A percentile compares a stretch with the other conserved stretches of the same genome.
Conservation (phyloP, 345 rosid species). For the Boechera divaricarpa region DNA sequence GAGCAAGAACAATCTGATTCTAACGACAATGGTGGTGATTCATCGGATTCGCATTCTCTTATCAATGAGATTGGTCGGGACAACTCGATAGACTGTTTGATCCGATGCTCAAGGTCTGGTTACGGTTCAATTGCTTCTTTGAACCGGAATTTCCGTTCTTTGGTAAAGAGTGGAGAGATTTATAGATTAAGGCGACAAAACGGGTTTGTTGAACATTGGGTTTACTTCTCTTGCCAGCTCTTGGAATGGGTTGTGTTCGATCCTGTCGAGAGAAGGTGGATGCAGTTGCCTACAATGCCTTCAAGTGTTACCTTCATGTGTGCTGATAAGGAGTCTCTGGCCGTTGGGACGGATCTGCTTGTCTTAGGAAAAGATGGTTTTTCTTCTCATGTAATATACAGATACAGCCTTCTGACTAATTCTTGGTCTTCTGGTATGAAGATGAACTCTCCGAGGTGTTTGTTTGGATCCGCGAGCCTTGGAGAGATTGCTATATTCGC, state of each 20-base stretch:
- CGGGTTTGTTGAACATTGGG: constrained; percentile 83
- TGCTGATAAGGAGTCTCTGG: constrained; percentile 86
- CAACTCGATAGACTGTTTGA: constrained; percentile 70
- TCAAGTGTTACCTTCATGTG: constrained; percentile 71
- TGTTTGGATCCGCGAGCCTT: constrained; percentile 94
- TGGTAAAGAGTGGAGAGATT: constrained; percentile 74
- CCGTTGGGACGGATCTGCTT: constrained; percentile 93
- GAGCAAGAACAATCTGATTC: constrained; percentile 43
- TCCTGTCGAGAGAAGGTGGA: constrained; percentile 73
- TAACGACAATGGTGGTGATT: constrained; percentile 50
- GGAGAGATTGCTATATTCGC: constrained; percentile 88
- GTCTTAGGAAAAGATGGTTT: constrained; percentile 81
- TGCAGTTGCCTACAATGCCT: constrained; percentile 84
- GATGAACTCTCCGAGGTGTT: constrained; percentile 89
- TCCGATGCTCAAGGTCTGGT: constrained; percentile 82
- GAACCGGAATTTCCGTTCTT: constrained; percentile 66
- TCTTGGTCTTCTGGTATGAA: constrained; percentile 80
- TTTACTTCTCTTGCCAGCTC: constrained; percentile 82
- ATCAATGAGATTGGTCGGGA: constrained; percentile 78
- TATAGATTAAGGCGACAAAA: constrained; percentile 63
- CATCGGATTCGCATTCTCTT: constrained; percentile 65
- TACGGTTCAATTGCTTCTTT: constrained; percentile 77
- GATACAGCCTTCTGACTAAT: constrained; percentile 79
- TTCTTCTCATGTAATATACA: constrained; percentile 71
- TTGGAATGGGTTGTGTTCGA: constrained; percentile 95